Evolutionary conservation across 2,329 filamentous ascomycete genomes (phyloP).

Genomic region (Ophiostoma novo-ulmi): DNA sequence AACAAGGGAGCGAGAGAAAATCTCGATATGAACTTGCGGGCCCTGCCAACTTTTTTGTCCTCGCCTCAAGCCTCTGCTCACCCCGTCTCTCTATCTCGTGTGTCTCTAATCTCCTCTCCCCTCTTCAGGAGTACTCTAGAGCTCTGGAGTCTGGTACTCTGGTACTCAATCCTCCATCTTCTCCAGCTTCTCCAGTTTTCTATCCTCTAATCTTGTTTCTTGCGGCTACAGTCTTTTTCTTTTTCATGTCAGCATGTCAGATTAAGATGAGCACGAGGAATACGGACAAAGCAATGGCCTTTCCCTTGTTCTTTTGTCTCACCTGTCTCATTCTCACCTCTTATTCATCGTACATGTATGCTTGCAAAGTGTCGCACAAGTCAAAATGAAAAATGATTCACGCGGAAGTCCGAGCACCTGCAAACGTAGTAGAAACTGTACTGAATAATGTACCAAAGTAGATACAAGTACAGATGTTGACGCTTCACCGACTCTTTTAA

Average conservation of each 20-base stretch:
- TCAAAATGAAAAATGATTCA: neutral
- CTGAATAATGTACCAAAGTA: neutral
- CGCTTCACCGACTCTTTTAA: neutral
- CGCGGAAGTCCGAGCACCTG: constrained; percentile 1
- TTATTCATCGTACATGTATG: neutral
- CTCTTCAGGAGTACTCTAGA: neutral
- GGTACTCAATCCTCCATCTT: too few relatives aligned
- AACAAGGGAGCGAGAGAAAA: neutral
- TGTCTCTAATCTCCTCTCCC: neutral
- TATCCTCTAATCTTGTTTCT: neutral
- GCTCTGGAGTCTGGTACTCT: too few relatives aligned
- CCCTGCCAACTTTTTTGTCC: constrained; percentile 1
- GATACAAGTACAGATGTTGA: neutral
- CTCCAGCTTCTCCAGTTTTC: neutral
- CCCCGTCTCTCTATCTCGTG: neutral
- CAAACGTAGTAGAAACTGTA: neutral
- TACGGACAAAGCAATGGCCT: neutral
- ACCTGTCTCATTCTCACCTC: neutral
- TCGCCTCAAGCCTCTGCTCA: neutral
- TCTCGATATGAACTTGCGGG: constrained; percentile 4
- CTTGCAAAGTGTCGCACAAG: neutral
- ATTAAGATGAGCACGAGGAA: neutral
- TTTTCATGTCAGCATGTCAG: neutral
- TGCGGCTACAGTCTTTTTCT: neutral
- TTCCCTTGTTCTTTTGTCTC: neutral